Base-by-base conservation (phyloP, 2,329 filamentous ascomycete species). In the Aspergillus viridinutans region DNA sequence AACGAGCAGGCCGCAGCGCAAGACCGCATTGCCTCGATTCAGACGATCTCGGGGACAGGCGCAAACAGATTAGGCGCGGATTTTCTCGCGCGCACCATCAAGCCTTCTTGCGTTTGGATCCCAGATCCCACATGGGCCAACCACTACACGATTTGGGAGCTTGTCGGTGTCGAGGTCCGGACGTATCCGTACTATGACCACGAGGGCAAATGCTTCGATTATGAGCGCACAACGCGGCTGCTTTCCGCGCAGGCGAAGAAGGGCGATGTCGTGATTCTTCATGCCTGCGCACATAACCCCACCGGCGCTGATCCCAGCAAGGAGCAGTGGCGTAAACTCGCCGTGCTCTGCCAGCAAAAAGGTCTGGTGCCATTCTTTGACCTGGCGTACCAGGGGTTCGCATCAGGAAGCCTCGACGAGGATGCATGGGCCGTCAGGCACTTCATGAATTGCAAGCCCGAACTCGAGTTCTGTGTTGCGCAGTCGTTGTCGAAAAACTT, bases 101-200 rank as follows among this genome's bases (percentile, higher is more conserved):
- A 55, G 1, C 63, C 66, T 0, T 67, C 61, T 85, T 58, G 20
- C 20, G 85, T 95, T 74, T 96, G 96, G 81, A 82, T 97, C 73
- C 95, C 92, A 65, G 88, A 88, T 72, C 93, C 94, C 45, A 97
- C 93, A 56, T 99, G 94, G 93, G 90, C 89, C 61, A 97, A 99
- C 80, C 93, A 99, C 83, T 87, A 92, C 78, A 92, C 96, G 76
- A 95, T 97, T 79, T 96, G 97, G 79, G 83, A 81, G 75, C 96
- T 96, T 68, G 90, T 96, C 65, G 82, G 84, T 61, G 81, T 97
- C 28, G 79, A 84, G 26, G 85, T 90, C 68, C 85, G 87, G 64
- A 55, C 59, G 0, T 69, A 68, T 50, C 52, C 53, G 35, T 71
- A 69, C 50, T 69, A 67, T 47, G 53, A 64, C 35, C 29, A 45